These are phyloP conservation scores for Kwoniella botswanensis DNA, from an alignment of 768 basidiomycete species.

Conservation along the genomic window DNA sequence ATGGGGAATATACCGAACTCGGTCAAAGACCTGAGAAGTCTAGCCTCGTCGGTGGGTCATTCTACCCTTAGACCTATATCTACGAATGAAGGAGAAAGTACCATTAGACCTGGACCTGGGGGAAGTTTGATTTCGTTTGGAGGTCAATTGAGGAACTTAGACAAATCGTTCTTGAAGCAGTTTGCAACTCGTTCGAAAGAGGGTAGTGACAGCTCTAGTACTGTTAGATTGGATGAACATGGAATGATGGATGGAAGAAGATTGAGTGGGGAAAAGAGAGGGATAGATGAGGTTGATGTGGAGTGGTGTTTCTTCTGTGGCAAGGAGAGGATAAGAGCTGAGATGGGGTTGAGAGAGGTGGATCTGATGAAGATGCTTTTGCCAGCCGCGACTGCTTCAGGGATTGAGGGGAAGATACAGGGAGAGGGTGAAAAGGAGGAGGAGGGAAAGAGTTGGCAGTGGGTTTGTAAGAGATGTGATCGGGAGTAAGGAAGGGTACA, in stretches of 20 bases:
- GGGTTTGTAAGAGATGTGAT: slow-evolving; percentile 14
- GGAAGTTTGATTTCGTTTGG: slow-evolving; percentile 7
- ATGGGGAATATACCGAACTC: background rate
- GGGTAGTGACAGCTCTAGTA: background rate
- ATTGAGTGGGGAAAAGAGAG: background rate
- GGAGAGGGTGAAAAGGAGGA: background rate
- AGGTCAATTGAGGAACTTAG: background rate
- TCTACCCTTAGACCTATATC: background rate
- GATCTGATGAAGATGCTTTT: background rate
- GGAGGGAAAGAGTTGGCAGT: slow-evolving; percentile 11
- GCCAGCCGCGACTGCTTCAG: background rate
- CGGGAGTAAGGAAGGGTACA: no score
- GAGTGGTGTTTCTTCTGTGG: slow-evolving; percentile 33
- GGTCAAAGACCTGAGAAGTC: background rate
- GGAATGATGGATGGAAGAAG: no score
- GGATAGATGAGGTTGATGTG: slow-evolving; percentile 25
- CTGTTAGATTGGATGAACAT: background rate
- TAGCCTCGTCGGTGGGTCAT: slow-evolving; percentile 1
- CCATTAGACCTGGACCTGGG: background rate
- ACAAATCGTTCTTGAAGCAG: background rate
- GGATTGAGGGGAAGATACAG: background rate
- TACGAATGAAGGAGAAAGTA: background rate
- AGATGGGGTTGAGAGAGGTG: slow-evolving; percentile 15
- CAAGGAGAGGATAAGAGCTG: background rate
- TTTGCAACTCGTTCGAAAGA: background rate